Percentiles rank a stretch among this genome's conserved stretches.
phyloP scores from a whole-genome alignment of 345 rosid species.

The Xanthoceras sorbifolium region DNA sequence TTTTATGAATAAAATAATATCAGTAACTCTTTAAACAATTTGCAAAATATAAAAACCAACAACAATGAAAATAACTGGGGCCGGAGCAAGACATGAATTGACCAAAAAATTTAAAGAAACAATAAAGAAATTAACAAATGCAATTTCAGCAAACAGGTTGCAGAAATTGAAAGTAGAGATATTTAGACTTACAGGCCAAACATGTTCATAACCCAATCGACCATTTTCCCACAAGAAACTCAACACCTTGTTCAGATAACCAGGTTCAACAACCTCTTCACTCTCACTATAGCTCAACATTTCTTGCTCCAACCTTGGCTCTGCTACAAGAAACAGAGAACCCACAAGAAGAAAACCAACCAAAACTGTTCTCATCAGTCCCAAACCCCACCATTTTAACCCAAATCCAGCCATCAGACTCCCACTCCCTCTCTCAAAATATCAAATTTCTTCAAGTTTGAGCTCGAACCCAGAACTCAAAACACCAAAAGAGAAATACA shows the following conservation, averaged over 20 bases:
- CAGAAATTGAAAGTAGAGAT: no score
- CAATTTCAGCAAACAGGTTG: no score
- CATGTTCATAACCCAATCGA: constrained; percentile 24
- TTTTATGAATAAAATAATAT: background rate
- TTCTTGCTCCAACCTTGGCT: constrained; percentile 19
- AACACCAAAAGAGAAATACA: background rate
- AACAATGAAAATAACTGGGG: no score
- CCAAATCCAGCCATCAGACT: constrained; percentile 1
- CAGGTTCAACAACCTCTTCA: constrained; percentile 6
- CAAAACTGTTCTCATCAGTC: constrained; percentile 5
- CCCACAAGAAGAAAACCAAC: constrained; percentile 21
- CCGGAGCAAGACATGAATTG: no score
- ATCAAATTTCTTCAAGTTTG: background rate
- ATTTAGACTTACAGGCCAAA: constrained; percentile 34
- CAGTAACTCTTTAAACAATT: background rate
- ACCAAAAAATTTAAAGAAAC: no score
- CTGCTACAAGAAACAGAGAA: constrained; percentile 20
- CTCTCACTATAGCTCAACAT: constrained; percentile 8
- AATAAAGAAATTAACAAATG: no score
- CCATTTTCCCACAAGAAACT: constrained; percentile 17
- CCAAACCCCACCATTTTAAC: constrained; percentile 12
- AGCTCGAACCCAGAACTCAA: background rate
- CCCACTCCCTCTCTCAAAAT: background rate
- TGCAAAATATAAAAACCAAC: background rate
- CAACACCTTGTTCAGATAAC: constrained; percentile 4